Conservation (phyloP, 2,329 filamentous ascomycete genomes). For the Neonectria coccinea region DNA sequence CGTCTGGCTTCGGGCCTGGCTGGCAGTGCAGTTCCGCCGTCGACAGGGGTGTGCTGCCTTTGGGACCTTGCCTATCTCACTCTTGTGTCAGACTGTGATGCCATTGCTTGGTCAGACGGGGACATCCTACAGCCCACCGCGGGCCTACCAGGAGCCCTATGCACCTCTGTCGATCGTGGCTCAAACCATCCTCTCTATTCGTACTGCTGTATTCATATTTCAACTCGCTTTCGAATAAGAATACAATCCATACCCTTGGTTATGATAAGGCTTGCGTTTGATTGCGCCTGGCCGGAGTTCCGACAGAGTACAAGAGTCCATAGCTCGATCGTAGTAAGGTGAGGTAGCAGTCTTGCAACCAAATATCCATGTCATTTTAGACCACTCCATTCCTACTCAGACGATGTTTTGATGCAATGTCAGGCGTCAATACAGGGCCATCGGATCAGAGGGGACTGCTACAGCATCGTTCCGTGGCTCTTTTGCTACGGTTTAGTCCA, state of each 20-base stretch:
- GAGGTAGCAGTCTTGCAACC: not conserved
- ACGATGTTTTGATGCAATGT: not conserved
- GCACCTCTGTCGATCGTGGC: conserved; percentile 2
- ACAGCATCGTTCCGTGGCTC: not conserved
- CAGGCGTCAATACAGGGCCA: not conserved
- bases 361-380: too few relatives aligned
- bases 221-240: not conserved
- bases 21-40: not conserved
- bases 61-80: not conserved
- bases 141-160: not conserved
- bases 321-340: not conserved
- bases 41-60: not conserved
- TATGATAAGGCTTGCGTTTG: not conserved
- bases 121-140: conserved; percentile 5
- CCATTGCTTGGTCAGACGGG: conserved; percentile 20
- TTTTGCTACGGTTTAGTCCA: not conserved
- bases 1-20: not conserved
- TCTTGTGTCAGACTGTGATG: conserved; percentile 12
- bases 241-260: not conserved
- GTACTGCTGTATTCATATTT: not conserved
- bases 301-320: not conserved
- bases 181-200: not conserved
- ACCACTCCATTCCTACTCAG: too few relatives aligned
- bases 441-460: not conserved
- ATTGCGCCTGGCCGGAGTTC: not conserved